Base-by-base conservation (phyloP, 2,329 filamentous ascomycete species). In the Ceratocystis papillata region DNA sequence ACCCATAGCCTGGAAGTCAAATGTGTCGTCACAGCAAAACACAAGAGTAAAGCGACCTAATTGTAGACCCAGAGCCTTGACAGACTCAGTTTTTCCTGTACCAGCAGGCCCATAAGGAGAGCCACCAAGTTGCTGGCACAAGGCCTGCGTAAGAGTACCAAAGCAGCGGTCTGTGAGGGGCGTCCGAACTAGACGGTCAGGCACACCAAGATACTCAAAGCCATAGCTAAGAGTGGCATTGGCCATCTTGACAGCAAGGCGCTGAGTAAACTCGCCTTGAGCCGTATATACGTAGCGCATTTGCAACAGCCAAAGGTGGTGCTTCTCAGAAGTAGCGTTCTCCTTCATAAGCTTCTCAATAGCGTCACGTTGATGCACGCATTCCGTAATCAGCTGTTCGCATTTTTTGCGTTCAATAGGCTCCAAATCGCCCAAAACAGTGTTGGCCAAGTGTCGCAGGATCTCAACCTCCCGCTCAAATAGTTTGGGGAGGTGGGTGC, bases 1-100 rank as follows among this genome's bases (percentile, higher is more conserved):
- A 15, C 95, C 95, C 94, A 99, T 99, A 63, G 94, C 94, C 73
- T 99, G 94, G 81, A 97, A 99, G 76, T 99, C 94, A 72, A 99
- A 99, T 0, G 94, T 99, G 76, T 99, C 94, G 74, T 99, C 94
- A 79, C 94, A 99, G 76, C 95, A 99, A 79, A 99, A 99, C 33
- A 99, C 95, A 30, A 99, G 84, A 1, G 95, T 99, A 75, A 99
- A 99, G 68, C 95, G 87, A 74, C 94, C 95, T 65, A 99, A 86
- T 75, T 99, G 92, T 3, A 99, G 83, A 79, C 94, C 95, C 30
- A 99, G 83, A 22, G 94, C 94, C 77, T 99, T 99, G 75, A 99
- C 94, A 1, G 94, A 99, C 74, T 99, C 94, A 0, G 94, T 99
- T 78, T 99, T 99, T 75, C 94, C 94, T 57, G 94, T 99, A 79